Base-by-base conservation (phyloP, 2,329 filamentous ascomycete genomes). In the Clonostachys byssicola region DNA sequence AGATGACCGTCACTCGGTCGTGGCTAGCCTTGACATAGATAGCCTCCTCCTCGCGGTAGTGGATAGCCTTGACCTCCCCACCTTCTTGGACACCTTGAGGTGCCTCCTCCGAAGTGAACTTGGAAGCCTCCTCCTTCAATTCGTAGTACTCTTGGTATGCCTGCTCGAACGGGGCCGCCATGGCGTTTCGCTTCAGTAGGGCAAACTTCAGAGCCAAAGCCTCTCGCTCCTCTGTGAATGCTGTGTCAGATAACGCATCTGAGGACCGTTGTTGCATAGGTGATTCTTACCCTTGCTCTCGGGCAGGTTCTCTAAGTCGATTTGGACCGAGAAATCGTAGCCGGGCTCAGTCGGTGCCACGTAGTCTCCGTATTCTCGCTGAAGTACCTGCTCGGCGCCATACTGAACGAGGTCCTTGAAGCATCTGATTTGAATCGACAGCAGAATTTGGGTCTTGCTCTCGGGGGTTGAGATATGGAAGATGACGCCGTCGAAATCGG, bases 401-500 rank as follows among this genome's bases (percentile, higher is more conserved):
- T 97, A 96, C 61, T 89, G 82, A 51, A 97, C 80, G 40, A 99
- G 80, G 66, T 99, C 95, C 57, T 83, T 80, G 75, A 86, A 99
- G 75, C 94, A 99, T 74, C 92, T 88, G 68, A 99, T 90, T 68
- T 90, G 84, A 60, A 99, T 88, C 18, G 94, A 99, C 49, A 99
- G 85, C 45, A 95, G 80, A 56, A 99, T 96, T 73, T 95, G 90
- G 44, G 89, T 86, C 78, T 97, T 97, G 52, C 84, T 76, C 68
- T 96, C 91, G 49, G 92, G 94, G 41, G 94, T 99, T 36, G 92
- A 97, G 63, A 99, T 92, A 71, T 99, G 94, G 73, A 97, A 99
- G 57, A 89, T 95, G 59, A 97, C 94, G 65, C 92, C 92, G 72
- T 99, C 95, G 65, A 99, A 99, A 73, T 99, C 94, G 65, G 92